Base-by-base conservation (phyloP, 2,329 filamentous ascomycete species). In the Ceratocystis variospora region DNA sequence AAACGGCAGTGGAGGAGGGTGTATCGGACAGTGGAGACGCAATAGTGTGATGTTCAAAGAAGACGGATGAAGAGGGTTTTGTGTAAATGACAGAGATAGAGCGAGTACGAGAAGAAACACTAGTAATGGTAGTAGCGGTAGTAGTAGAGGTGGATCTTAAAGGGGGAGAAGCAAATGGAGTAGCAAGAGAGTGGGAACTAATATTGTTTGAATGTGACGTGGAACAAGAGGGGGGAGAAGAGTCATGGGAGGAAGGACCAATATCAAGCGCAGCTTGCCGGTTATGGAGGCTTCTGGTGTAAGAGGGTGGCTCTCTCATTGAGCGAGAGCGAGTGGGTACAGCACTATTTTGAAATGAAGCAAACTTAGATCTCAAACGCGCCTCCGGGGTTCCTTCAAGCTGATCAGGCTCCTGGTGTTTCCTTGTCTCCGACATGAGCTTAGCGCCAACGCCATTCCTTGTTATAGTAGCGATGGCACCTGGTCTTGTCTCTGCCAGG, bases 331-430 rank as follows among this genome's bases (percentile, higher is more conserved):
- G 62, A 63, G 62, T 50, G 62, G 62, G 62, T 50, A 63, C 46
- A 25, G 44, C 45, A 28, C 53, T 63, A 53, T 68, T 68, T 66
- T 66, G 66, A 57, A 61, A 46, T 31, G 37, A 59, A 61, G 19
- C 45, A 46, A 50, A 64, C 55, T 33, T 45, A 44, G 53, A 61
- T 44, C 53, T 65, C 53, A 61, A 62, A 63, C 65, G 45, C 19
- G 46, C 33, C n/a, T 66, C 53, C 8, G 55, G 53, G 61, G 19
- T 61, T 64, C 63, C 66, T 61, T 63, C 63, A n/a, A 64, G 61
- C n/a, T 68, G 66, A 68, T 68, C 66, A 66, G 62, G 63, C 63
- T 68, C 63, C 37, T 48, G 17, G 48, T 41, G 63, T 65, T 63
- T 63, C 63, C 66, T 59, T 59, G 31, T 41, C 50, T 28, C 19